These are phyloP conservation scores for Citrus unshiu DNA, from an alignment of 345 rosid genomes.

Conservation along the genomic window DNA sequence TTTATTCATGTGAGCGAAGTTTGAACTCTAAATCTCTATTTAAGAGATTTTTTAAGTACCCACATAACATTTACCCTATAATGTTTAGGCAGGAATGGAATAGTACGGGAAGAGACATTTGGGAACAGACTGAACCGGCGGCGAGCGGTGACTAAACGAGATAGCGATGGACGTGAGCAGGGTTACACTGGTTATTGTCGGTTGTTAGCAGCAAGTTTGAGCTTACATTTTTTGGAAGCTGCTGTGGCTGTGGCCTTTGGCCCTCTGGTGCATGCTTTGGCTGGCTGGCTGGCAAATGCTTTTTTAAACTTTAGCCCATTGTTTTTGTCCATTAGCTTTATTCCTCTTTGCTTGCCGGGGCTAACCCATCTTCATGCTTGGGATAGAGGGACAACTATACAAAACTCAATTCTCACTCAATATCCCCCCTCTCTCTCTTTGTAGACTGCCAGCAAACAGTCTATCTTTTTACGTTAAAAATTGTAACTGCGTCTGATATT, in stretches of 20 bases:
- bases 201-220: conserved; percentile 27
- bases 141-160: conserved; percentile 35
- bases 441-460: conserved; percentile 1
- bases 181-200: conserved; percentile 33
- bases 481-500: not conserved
- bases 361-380: conserved; percentile 67
- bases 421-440: not conserved
- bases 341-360: conserved; percentile 36
- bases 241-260: too few species aligned
- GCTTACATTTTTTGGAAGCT: not conserved
- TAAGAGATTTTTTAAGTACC: too few species aligned
- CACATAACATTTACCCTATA: not conserved
- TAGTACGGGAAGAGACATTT: conserved; percentile 27
- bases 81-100: conserved; percentile 9
- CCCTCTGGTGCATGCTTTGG: not conserved
- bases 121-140: conserved; percentile 24
- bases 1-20: fast-evolving
- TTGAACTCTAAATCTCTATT: too few species aligned
- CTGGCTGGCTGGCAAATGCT: not conserved
- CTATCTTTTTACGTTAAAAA: not conserved
- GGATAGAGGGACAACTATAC: conserved; percentile 51
- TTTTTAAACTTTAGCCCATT: conserved; percentile 15
- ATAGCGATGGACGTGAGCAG: not conserved
- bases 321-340: conserved; percentile 42
- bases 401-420: not conserved